These are phyloP conservation scores for Aspergillus neoniger DNA, from an alignment of 2,329 filamentous ascomycete genomes.

Conservation along the genomic window DNA sequence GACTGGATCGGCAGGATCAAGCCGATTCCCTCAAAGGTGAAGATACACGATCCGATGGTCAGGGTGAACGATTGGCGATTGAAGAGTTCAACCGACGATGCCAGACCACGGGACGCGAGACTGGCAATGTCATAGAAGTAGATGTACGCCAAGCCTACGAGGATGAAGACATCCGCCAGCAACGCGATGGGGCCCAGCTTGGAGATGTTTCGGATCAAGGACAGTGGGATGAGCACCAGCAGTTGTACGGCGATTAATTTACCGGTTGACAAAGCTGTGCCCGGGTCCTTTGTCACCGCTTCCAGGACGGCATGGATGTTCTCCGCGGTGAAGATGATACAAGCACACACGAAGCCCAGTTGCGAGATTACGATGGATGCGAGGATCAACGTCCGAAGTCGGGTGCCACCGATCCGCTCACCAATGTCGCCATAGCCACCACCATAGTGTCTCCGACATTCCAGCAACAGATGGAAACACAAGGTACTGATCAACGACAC, in stretches of 20 bases:
- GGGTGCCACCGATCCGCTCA: constrained; percentile 63
- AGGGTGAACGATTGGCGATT: constrained; percentile 88
- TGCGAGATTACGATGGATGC: constrained; percentile 72
- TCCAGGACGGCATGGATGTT: constrained; percentile 69
- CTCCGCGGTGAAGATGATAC: constrained; percentile 75
- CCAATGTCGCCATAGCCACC: constrained; percentile 77
- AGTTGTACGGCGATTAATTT: constrained; percentile 77
- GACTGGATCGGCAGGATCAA: constrained; percentile 96
- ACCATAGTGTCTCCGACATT: constrained; percentile 64
- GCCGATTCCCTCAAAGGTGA: constrained; percentile 95
- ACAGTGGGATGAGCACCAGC: constrained; percentile 87
- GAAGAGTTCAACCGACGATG: constrained; percentile 84
- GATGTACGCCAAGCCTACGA: constrained; percentile 84
- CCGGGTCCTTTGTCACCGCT: constrained; percentile 57
- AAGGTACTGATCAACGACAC: constrained; percentile 68
- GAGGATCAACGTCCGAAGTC: constrained; percentile 67
- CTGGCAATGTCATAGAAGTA: constrained; percentile 92
- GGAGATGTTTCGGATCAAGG: constrained; percentile 88
- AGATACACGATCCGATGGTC: constrained; percentile 96
- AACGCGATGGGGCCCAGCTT: constrained; percentile 92
- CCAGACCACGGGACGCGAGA: constrained; percentile 65
- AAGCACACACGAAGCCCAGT: constrained; percentile 75
- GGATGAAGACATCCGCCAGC: constrained; percentile 88
- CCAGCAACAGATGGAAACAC: constrained; percentile 71
- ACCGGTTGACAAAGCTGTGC: constrained; percentile 55